Percentiles rank a stretch among this genome's conserved stretches.
Conservation (phyloP, 1,139 yeast genomes). For the Saccharomyces hybrid region DNA sequence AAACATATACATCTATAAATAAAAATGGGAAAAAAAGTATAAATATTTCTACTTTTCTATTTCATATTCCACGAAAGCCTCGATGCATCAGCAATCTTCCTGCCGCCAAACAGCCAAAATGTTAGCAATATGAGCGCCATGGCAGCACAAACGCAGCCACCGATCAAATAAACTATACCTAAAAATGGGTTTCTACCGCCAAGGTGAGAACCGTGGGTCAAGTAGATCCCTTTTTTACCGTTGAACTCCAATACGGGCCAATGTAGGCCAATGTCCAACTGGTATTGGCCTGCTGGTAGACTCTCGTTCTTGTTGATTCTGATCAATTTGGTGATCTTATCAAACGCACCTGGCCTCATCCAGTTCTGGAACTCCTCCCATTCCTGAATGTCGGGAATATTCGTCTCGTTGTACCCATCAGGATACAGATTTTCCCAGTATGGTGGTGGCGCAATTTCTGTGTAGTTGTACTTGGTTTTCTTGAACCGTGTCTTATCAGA, state of each 20-base stretch:
- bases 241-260: constrained; percentile 65
- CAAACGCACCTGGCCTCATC: constrained; percentile 81
- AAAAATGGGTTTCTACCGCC: constrained; percentile 66
- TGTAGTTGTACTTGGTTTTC: constrained; percentile 48
- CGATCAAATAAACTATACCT: constrained; percentile 60
- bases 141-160: constrained; percentile 48
- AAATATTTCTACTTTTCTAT: not conserved
- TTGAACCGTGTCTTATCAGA: constrained; percentile 53
- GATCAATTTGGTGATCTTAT: constrained; percentile 60
- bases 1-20: not conserved
- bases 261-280: constrained; percentile 51
- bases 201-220: constrained; percentile 58
- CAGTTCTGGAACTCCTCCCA: constrained; percentile 64
- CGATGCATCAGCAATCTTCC: constrained; percentile 28
- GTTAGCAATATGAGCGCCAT: constrained; percentile 42
- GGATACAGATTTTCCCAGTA: constrained; percentile 64
- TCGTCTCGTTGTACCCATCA: constrained; percentile 59
- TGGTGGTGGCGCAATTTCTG: constrained; percentile 69
- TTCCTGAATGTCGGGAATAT: constrained; percentile 51
- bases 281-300: constrained; percentile 52
- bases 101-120: constrained; percentile 40
- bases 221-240: constrained; percentile 59
- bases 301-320: constrained; percentile 47
- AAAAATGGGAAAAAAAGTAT: not conserved
- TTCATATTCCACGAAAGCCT: constrained; percentile 28